phyloP scores from a whole-genome alignment of 192 early-diverging fungal genomes.

The Pecoramyces ruminantium region DNA sequence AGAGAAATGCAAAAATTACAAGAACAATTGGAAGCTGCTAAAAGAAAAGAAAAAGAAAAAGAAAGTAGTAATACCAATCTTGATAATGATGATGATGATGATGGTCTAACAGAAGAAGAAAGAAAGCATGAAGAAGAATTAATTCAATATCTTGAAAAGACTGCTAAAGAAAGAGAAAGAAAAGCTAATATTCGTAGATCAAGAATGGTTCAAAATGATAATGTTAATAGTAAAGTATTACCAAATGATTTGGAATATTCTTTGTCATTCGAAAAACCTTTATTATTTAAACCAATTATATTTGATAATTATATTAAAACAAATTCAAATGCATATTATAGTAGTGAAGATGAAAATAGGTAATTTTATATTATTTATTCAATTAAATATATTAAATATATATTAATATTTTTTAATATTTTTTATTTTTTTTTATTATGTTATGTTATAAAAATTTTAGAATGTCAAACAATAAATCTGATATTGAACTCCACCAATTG shows the following conservation, averaged over 20 bases:
- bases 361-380: background rate
- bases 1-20: background rate
- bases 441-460: background rate
- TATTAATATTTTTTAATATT: too few relatives aligned
- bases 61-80: background rate
- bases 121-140: background rate
- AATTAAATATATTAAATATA: too few relatives aligned
- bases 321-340: background rate
- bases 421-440: too few relatives aligned
- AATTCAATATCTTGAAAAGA: background rate
- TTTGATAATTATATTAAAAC: background rate
- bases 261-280: background rate
- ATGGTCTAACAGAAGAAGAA: background rate
- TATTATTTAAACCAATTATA: background rate
- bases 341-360: background rate
- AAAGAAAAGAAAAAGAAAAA: background rate
- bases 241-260: background rate
- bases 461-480: background rate
- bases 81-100: background rate
- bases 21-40: background rate
- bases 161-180: background rate
- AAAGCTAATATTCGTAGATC: background rate
- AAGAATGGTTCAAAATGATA: background rate
- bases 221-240: background rate
- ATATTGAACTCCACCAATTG: background rate